Percentiles rank a stretch among this genome's conserved stretches.
These are phyloP conservation scores for Pythium aquatile DNA, from an alignment of 352 stramenopile genomes.

Conservation along the genomic window DNA sequence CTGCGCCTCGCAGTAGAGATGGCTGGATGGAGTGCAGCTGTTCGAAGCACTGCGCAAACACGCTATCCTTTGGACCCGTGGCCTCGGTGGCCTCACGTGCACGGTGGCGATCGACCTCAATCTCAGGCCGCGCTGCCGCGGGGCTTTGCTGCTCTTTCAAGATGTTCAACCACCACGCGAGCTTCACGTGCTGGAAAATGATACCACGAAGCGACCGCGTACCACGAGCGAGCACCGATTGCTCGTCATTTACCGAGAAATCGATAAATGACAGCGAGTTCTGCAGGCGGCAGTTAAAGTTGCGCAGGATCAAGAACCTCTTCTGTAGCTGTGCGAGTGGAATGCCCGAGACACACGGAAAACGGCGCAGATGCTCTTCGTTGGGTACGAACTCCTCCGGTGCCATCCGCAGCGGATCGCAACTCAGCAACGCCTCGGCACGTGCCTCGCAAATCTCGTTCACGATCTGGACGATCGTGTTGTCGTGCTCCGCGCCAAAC, in stretches of 20 bases:
- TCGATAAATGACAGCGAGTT: constrained; percentile 87
- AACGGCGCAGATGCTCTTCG: constrained; percentile 59
- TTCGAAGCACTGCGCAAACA: constrained; percentile 87
- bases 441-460: constrained; percentile 83
- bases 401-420: constrained; percentile 80
- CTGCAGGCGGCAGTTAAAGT: constrained; percentile 86
- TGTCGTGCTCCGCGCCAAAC: constrained; percentile 66
- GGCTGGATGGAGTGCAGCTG: constrained; percentile 85
- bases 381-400: constrained; percentile 77
- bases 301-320: constrained; percentile 83
- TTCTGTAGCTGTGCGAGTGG: constrained; percentile 60
- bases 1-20: constrained; percentile 75
- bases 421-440: constrained; percentile 70
- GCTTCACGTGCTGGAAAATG: constrained; percentile 87
- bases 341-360: constrained; percentile 44
- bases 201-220: constrained; percentile 58
- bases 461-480: constrained; percentile 75
- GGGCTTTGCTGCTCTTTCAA: constrained; percentile 86
- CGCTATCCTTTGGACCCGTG: constrained; percentile 61
- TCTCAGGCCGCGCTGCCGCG: constrained; percentile 73
- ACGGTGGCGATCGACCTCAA: constrained; percentile 82
- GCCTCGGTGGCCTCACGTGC: constrained; percentile 62
- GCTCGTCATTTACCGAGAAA: constrained; percentile 60
- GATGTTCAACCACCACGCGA: constrained; percentile 86
- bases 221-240: constrained; percentile 62